Percentiles rank a stretch among this genome's conserved stretches.
Evolutionary conservation across 2,329 filamentous ascomycete species (phyloP).

Genomic region (Fusarium coffeatum): DNA sequence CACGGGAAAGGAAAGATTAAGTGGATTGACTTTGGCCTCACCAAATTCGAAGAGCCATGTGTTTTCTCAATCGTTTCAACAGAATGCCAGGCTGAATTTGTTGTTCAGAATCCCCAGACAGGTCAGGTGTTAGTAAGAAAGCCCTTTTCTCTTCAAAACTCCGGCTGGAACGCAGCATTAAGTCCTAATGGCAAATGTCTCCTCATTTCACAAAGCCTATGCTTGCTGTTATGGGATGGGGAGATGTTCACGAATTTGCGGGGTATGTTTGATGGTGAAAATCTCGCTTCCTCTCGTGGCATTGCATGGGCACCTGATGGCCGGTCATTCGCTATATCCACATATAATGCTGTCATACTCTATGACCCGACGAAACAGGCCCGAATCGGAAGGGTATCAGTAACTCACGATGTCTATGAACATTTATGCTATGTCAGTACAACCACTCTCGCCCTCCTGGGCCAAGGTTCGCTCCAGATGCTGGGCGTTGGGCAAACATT

Average conservation of each 20-base stretch:
- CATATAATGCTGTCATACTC: rapidly evolving
- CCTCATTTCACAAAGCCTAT: rapidly evolving
- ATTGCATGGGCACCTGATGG: not conserved
- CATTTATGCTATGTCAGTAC: too few species aligned
- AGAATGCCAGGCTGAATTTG: rapidly evolving
- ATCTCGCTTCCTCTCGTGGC: rapidly evolving
- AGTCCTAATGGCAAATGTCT: not conserved
- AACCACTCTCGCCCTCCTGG: too few species aligned
- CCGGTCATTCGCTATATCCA: not conserved
- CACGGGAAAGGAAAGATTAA: rapidly evolving
- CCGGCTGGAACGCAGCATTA: too few species aligned
- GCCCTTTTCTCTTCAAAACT: rapidly evolving
- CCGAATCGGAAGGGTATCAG: rapidly evolving
- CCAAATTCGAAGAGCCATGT: not conserved
- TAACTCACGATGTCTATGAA: rapidly evolving
- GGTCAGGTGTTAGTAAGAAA: not conserved
- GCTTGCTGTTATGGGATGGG: not conserved
- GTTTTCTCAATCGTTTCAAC: not conserved
- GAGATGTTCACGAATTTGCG: rapidly evolving
- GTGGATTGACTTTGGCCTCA: rapidly evolving
- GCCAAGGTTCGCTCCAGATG: rapidly evolving
- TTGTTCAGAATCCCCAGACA: rapidly evolving
- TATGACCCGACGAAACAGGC: not conserved
- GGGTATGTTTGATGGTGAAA: too few species aligned
- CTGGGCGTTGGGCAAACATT: rapidly evolving